A percentile compares a stretch with the other conserved stretches of the same genome.
Conservation (phyloP, 1,139 yeast species). For the Hyphopichia wangnamkhiaoensis region DNA sequence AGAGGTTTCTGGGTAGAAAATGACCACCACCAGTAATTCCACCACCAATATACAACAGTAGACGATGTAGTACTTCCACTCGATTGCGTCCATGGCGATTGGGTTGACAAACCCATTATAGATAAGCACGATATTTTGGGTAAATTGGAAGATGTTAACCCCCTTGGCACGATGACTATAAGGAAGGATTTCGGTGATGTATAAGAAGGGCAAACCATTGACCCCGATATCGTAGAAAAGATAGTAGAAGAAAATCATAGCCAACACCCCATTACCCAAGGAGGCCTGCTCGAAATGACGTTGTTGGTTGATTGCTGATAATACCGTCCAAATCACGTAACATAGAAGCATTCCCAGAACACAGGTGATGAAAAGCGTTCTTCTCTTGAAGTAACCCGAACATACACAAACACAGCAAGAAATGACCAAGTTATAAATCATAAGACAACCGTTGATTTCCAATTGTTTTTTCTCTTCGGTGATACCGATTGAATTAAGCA, state of each 20-base stretch:
- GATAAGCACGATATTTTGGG: constrained; percentile 23
- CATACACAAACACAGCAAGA: constrained; percentile 32
- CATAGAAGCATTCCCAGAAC: constrained; percentile 36
- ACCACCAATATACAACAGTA: constrained; percentile 42
- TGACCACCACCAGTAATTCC: constrained; percentile 38
- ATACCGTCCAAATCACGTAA: constrained; percentile 40
- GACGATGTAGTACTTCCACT: constrained; percentile 63
- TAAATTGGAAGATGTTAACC: constrained; percentile 30
- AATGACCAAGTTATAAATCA: constrained; percentile 41
- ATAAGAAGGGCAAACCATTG: constrained; percentile 41
- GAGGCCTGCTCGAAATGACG: constrained; percentile 32
- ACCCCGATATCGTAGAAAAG: constrained; percentile 38
- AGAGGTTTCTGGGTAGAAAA: constrained; percentile 51
- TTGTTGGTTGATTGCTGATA: constrained; percentile 38
- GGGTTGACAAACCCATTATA: constrained; percentile 53
- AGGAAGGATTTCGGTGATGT: constrained; percentile 46
- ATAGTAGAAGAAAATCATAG: constrained; percentile 46
- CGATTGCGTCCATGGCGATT: constrained; percentile 58
- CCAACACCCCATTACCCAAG: constrained; percentile 46
- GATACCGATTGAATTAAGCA: constrained; percentile 50
- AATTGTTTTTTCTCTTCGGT: constrained; percentile 44
- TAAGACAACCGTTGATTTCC: constrained; percentile 47
- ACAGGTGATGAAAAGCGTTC: constrained; percentile 44
- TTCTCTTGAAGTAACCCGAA: constrained; percentile 39
- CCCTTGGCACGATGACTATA: constrained; percentile 49